These are phyloP conservation scores for Beauveria bassiana DNA, from an alignment of 2,329 filamentous ascomycete species.

Conservation along the genomic window DNA sequence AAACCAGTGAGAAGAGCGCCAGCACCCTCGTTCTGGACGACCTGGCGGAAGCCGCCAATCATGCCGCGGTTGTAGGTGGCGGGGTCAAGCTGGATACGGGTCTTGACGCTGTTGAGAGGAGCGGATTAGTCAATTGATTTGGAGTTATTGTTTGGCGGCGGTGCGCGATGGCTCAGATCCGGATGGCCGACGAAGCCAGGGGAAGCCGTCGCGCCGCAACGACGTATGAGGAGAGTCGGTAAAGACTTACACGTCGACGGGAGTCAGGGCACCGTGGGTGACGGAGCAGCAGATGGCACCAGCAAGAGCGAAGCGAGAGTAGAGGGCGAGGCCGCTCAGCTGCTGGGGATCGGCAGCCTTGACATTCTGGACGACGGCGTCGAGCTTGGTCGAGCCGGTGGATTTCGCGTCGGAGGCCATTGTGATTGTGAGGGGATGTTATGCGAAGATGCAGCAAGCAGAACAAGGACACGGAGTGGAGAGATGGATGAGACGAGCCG, in stretches of 20 bases:
- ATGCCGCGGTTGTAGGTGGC: slow-evolving; percentile 74
- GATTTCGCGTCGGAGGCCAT: slow-evolving; percentile 33
- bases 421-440: slow-evolving; percentile 23
- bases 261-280: slow-evolving; percentile 94
- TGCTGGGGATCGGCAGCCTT: slow-evolving; percentile 33
- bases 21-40: slow-evolving; percentile 69
- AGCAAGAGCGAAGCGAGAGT: slow-evolving; percentile 94
- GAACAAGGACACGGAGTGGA: slow-evolving; percentile 23
- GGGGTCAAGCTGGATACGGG: slow-evolving; percentile 79
- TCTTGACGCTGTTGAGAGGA: slow-evolving; percentile 63
- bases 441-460: slow-evolving; percentile 16
- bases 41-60: slow-evolving; percentile 72
- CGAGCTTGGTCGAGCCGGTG: slow-evolving; percentile 36
- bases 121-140: slow-evolving; percentile 13
- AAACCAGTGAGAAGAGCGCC: slow-evolving; percentile 72
- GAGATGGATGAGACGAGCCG: slow-evolving; percentile 16
- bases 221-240: background rate
- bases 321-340: slow-evolving; percentile 57
- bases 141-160: background rate
- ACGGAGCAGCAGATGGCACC: slow-evolving; percentile 97
- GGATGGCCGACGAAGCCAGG: background rate
- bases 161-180: background rate
- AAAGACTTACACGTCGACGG: slow-evolving; percentile 93
- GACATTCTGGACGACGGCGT: slow-evolving; percentile 35
- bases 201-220: background rate